These are phyloP conservation scores for Psilocybe azurescens DNA, from an alignment of 768 basidiomycete species.

Conservation along the genomic window DNA sequence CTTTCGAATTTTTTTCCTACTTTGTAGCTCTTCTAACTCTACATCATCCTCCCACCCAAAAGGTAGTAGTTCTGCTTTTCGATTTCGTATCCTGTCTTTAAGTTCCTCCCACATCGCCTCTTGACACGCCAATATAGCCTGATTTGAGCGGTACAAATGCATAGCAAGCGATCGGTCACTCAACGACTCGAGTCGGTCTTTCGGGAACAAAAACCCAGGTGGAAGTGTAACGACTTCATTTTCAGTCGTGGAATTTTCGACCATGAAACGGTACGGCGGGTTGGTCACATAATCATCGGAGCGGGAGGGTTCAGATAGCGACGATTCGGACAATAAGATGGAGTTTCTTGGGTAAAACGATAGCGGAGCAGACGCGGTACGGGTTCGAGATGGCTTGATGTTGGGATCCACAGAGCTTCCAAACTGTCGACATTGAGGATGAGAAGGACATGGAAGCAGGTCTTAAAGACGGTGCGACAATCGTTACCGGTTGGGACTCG, in stretches of 20 bases:
- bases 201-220: constrained; percentile 39
- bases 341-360: constrained; percentile 32
- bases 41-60: constrained; percentile 78
- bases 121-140: constrained; percentile 65
- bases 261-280: constrained; percentile 43
- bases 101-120: constrained; percentile 83
- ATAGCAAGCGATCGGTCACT: constrained; percentile 70
- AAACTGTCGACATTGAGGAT: constrained; percentile 47
- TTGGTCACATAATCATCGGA: constrained; percentile 19
- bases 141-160: constrained; percentile 72
- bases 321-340: constrained; percentile 20
- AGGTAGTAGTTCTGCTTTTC: constrained; percentile 53
- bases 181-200: constrained; percentile 48
- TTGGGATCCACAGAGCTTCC: constrained; percentile 37
- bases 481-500: constrained; percentile 40
- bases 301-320: constrained; percentile 3
- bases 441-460: constrained; percentile 59
- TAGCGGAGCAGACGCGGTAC: constrained; percentile 39
- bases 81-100: constrained; percentile 63
- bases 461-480: constrained; percentile 42
- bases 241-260: constrained; percentile 54
- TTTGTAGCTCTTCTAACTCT: constrained; percentile 61
- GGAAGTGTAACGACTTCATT: constrained; percentile 40
- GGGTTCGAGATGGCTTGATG: constrained; percentile 31
- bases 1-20: constrained; percentile 64